Base-by-base conservation (phyloP, 179 eudicot genomes). In the Beta corolliflora region DNA sequence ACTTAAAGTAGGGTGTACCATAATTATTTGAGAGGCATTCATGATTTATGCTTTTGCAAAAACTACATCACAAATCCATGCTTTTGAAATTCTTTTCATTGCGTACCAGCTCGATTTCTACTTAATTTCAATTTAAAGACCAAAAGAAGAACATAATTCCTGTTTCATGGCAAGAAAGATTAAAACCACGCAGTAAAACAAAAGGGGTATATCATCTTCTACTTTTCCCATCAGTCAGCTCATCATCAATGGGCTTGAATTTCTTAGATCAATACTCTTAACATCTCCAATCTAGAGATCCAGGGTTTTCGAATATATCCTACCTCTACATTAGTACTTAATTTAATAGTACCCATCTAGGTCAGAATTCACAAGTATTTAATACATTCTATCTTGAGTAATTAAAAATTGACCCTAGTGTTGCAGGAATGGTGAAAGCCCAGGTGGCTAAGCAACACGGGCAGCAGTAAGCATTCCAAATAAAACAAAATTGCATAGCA, bases 271-370 rank as follows among this genome's bases (percentile, higher is more conserved):
- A 48, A 71, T 48, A 46, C 25, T 70, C 53, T 48, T 9, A 15
- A 25, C 61, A 73, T 54, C 61, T 53, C 61, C 36, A 31, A 72
- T 73, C 19, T 58, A 56, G 53, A 61, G 54, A 75, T 60, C 78
- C 46, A 41, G 1, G 19, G 25, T n/a, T 23, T 63, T 41, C 44
- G 45, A 10, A 55, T 9, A 48, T 48, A 36, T 12, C 67, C 52
- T 56, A 31, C n/a, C 15, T 36, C 61, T 75, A 75, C 65, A 58
- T 9, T 46, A 59, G 46, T 18, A n/a, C n/a, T 45, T 19, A 18
- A 50, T 8, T 25, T 70, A 36, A 4, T 48, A 25, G 21, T 48
- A 25, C 18, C 56, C 54, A 73, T 48, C 48, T 16, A 31, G 25
- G 41, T 36, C 41, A 36, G 3, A 36, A 36, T 23, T 68, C 12